Evolutionary conservation across 441 rosid species (phyloP), one percentile per base, ranked within the genome.

Genomic region (Bruguiera hainesii): DNA sequence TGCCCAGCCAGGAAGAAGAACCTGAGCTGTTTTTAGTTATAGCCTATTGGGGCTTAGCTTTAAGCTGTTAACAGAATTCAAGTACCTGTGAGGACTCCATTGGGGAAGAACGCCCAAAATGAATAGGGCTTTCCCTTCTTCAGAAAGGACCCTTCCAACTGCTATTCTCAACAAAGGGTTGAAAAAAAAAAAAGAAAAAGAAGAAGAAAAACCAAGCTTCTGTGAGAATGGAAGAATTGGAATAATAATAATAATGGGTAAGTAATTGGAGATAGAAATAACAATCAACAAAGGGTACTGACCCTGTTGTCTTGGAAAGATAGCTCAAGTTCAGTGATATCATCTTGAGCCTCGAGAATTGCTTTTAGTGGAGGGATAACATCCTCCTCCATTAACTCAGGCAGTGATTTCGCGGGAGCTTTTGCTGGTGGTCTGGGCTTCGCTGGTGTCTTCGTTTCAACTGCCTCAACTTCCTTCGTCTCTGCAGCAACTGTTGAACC

Each of bases 41-140:
- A 25, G 33, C 16, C 65, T n/a, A 23, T 5, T 5, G 39, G 35
- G 39, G 55, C 4, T 5, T 2, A 15, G 70, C 52, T 49, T 63
- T 3, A 51, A 31, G 3, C 18, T 39, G 18, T 7, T 6, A 58
- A 52, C 25, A 29, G 31, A 39, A 21, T 21, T 53, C 57, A 21
- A 53, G 57, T 53, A 53, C 97, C 98, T 76, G 84, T 80, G 52
- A 94, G 85, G 63, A 53, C 82, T 61, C 99, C 98, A 15, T 42
- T 71, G 4, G 97, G 94, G 75, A 94, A 94, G 81, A 94, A 94
- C 0, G 98, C 99, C 99, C 99, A 94, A 33, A 91, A 94, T 4
- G 83, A 75, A 69, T 88, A 71, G 21, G 80, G 89, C 56, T 55
- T 82, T 31, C 78, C 81, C 63, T 83, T 79, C 84, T 86, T 88